phyloP scores from a whole-genome alignment of 140 eudicot species.

The Bidens hawaiensis region DNA sequence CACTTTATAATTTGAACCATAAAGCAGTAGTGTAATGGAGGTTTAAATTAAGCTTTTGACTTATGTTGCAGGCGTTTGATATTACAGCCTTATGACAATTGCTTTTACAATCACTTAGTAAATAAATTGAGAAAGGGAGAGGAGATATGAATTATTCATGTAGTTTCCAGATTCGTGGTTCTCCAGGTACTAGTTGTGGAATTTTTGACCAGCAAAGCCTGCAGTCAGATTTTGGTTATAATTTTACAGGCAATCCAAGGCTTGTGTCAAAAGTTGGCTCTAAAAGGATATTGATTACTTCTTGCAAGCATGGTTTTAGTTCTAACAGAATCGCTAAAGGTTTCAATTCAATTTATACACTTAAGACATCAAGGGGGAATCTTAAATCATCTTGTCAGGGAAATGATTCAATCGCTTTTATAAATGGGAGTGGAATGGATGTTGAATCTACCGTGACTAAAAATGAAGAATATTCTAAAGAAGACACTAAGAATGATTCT shows the following conservation, averaged over 20 bases:
- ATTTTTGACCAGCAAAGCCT: not conserved
- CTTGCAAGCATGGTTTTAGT: conserved; percentile 18
- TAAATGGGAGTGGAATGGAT: conserved; percentile 44
- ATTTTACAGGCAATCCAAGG: conserved; percentile 21
- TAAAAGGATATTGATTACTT: conserved; percentile 25
- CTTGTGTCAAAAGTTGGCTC: conserved; percentile 18
- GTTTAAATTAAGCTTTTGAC: conserved; percentile 8
- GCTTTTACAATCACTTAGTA: conserved; percentile 16
- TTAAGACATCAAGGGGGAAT: conserved; percentile 25
- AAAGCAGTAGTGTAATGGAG: not conserved
- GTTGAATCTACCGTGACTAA: conserved; percentile 34
- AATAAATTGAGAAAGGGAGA: conserved; percentile 9
- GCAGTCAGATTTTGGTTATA: conserved; percentile 3
- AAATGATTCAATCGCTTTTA: conserved; percentile 48
- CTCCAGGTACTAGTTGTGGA: conserved; percentile 34
- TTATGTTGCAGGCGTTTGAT: conserved; percentile 42
- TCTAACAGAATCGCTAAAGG: conserved; percentile 10
- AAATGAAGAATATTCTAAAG: conserved; percentile 35
- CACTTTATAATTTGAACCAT: not conserved
- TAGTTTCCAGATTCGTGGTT: conserved; percentile 34
- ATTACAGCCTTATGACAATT: conserved; percentile 29
- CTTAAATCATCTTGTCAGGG: conserved; percentile 50
- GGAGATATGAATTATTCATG: conserved; percentile 44
- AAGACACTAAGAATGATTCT: conserved; percentile 26
- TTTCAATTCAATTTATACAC: conserved; percentile 14